These are phyloP conservation scores for Eimeria sp. DNA, from an alignment of 169 alveolate species.

Conservation along the genomic window DNA sequence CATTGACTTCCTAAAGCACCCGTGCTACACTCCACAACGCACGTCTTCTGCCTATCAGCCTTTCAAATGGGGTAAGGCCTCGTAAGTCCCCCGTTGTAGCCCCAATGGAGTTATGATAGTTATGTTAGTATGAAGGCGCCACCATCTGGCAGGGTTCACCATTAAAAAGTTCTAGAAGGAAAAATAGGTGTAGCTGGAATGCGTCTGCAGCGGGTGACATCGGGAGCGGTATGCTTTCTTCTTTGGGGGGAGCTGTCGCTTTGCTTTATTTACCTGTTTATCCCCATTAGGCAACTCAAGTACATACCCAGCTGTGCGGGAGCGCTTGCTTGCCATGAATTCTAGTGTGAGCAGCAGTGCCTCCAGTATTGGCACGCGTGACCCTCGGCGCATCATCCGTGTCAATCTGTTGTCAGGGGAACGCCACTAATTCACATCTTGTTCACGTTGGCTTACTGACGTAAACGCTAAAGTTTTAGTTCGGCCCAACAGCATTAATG, in stretches of 20 bases:
- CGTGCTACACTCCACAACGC: not conserved
- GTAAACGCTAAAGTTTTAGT: not conserved
- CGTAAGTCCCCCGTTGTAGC: not conserved
- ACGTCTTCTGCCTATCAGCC: not conserved
- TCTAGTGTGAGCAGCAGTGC: constrained; percentile 70
- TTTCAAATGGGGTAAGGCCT: not conserved
- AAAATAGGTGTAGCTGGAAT: not conserved
- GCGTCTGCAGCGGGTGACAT: not conserved
- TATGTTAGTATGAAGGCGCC: not conserved
- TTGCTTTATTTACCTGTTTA: constrained; percentile 28
- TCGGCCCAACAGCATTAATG: not conserved
- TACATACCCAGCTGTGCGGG: constrained; percentile 79
- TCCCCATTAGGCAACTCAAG: constrained; percentile 75
- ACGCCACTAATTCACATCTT: not conserved
- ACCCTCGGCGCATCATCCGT: constrained; percentile 67
- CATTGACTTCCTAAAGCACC: constrained; percentile 32
- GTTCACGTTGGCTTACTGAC: too few species aligned
- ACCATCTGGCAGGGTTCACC: not conserved
- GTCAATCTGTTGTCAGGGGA: constrained; percentile 13
- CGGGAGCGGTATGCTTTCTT: not conserved
- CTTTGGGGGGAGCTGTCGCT: not conserved
- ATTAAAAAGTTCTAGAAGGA: not conserved
- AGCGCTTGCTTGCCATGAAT: constrained; percentile 75
- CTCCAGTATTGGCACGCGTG: constrained; percentile 59
- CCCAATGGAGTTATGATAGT: not conserved